Evolutionary conservation across 2,329 filamentous ascomycete species (phyloP).

Genomic region (Tolypocladium nubicola): DNA sequence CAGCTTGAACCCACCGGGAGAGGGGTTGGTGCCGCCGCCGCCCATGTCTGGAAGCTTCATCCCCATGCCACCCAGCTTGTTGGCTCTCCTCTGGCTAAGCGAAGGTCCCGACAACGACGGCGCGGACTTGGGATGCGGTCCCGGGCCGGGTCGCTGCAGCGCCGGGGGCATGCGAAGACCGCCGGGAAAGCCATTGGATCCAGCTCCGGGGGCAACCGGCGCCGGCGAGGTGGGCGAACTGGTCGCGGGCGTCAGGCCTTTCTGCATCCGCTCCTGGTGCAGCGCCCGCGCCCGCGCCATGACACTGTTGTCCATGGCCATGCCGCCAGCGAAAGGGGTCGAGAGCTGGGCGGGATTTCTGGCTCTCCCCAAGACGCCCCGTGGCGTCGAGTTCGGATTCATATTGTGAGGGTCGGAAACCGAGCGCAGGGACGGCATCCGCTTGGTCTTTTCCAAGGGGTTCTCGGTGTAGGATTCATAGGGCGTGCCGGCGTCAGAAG

Average conservation of each 20-base stretch:
- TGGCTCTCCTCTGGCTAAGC: slow-evolving; percentile 55
- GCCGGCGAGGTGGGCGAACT: slow-evolving; percentile 19
- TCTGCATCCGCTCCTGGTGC: slow-evolving; percentile 34
- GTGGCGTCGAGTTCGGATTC: slow-evolving; percentile 73
- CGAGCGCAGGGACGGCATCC: slow-evolving; percentile 49
- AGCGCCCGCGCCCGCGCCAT: slow-evolving; percentile 38
- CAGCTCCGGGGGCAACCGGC: slow-evolving; percentile 19
- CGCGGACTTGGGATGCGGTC: slow-evolving; percentile 41
- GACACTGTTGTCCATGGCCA: slow-evolving; percentile 27
- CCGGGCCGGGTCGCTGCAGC: slow-evolving; percentile 35
- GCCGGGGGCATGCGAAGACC: slow-evolving; percentile 30
- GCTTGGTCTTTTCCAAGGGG: slow-evolving; percentile 25
- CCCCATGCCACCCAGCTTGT: slow-evolving; percentile 25
- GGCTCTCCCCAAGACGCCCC: slow-evolving; percentile 63
- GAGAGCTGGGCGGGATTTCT: slow-evolving; percentile 38
- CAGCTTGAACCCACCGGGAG: slow-evolving; percentile 29
- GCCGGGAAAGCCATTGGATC: slow-evolving; percentile 32
- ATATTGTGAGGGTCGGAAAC: slow-evolving; percentile 53
- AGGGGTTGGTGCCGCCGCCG: slow-evolving; percentile 14
- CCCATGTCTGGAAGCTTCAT: slow-evolving; percentile 50
- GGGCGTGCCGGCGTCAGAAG: slow-evolving; percentile 38
- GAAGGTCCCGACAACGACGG: slow-evolving; percentile 42
- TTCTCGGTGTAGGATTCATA: slow-evolving; percentile 23
- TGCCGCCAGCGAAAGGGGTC: slow-evolving; percentile 20
- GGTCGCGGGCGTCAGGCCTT: slow-evolving; percentile 23